These are phyloP conservation scores for Neonectria coccinea DNA, from an alignment of 2,329 filamentous ascomycete genomes.

Conservation along the genomic window DNA sequence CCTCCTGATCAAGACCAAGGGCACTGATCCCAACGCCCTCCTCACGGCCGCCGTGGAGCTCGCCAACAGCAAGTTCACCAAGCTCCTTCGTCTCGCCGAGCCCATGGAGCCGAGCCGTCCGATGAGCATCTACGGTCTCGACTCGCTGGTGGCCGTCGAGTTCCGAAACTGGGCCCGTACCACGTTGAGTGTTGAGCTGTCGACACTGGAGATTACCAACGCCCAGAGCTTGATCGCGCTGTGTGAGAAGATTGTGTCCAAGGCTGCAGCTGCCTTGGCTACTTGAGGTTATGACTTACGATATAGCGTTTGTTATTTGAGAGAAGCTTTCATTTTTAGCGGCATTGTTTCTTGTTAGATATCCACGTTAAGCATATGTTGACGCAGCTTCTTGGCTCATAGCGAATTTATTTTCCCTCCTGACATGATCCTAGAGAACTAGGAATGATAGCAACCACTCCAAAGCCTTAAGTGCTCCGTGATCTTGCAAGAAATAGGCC, in stretches of 20 bases:
- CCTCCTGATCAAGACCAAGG: slow-evolving; percentile 25
- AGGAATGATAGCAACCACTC: not conserved
- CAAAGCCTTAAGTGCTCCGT: not conserved
- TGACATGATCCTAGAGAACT: not conserved
- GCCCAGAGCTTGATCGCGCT: slow-evolving; percentile 40
- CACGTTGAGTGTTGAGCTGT: slow-evolving; percentile 42
- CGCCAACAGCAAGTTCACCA: slow-evolving; percentile 39
- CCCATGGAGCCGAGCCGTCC: slow-evolving; percentile 43
- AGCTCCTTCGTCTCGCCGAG: slow-evolving; percentile 40
- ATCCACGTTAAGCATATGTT: not conserved
- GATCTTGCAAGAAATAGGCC: no score
- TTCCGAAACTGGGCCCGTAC: slow-evolving; percentile 44
- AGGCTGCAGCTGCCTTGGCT: slow-evolving; percentile 17
- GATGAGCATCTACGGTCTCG: slow-evolving; percentile 45
- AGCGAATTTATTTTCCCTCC: not conserved
- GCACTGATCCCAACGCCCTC: slow-evolving; percentile 21
- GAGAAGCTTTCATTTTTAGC: not conserved
- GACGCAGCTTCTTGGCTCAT: not conserved
- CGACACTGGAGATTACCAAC: slow-evolving; percentile 47
- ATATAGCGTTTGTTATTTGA: not conserved
- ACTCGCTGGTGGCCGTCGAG: slow-evolving; percentile 48
- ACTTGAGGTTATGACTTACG: slow-evolving; percentile 1
- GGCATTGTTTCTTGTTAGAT: not conserved
- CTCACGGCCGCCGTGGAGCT: slow-evolving; percentile 38
- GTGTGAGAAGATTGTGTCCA: slow-evolving; percentile 44